Conservation (phyloP, 345 rosid species). For the Populus ilicifolia region DNA sequence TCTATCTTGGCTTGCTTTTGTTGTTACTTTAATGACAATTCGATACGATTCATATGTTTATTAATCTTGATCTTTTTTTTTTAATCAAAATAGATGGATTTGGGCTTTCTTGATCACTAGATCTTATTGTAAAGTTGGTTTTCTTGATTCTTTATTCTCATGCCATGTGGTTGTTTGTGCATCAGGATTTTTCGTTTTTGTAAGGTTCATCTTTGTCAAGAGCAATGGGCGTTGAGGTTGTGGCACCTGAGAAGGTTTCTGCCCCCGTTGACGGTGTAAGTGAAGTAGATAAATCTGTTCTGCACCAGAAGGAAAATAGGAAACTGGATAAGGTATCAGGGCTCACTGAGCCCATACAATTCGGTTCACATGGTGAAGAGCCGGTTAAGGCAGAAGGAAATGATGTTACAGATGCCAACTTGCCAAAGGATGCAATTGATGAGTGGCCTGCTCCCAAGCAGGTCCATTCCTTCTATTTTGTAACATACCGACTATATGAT, state of each 20-base stretch:
- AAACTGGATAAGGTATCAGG: conserved; percentile 42
- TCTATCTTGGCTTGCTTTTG: background rate
- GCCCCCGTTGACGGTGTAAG: conserved; percentile 44
- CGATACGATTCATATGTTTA: background rate
- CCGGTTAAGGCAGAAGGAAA: conserved; percentile 38
- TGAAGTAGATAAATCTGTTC: conserved; percentile 31
- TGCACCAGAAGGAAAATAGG: conserved; percentile 45
- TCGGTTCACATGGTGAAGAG: conserved; percentile 57
- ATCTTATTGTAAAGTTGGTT: background rate
- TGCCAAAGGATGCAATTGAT: conserved; percentile 59
- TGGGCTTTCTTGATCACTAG: background rate
- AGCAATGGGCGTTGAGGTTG: conserved; percentile 79
- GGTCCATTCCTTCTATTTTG: conserved; percentile 62
- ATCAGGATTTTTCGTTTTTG: conserved; percentile 1
- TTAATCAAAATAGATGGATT: background rate
- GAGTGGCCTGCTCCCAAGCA: conserved; percentile 81
- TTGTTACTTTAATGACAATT: background rate
- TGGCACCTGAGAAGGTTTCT: conserved; percentile 63
- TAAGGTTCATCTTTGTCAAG: conserved; percentile 20
- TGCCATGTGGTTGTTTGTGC: background rate
- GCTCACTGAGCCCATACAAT: conserved; percentile 38
- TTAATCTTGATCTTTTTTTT: background rate
- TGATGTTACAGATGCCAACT: conserved; percentile 37
- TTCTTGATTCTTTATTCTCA: background rate
- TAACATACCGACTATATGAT: conserved; percentile 42